A percentile compares a stretch with the other conserved stretches of the same genome.
Conservation (phyloP, 352 stramenopile genomes). For the Globisporangium cederbergense region DNA sequence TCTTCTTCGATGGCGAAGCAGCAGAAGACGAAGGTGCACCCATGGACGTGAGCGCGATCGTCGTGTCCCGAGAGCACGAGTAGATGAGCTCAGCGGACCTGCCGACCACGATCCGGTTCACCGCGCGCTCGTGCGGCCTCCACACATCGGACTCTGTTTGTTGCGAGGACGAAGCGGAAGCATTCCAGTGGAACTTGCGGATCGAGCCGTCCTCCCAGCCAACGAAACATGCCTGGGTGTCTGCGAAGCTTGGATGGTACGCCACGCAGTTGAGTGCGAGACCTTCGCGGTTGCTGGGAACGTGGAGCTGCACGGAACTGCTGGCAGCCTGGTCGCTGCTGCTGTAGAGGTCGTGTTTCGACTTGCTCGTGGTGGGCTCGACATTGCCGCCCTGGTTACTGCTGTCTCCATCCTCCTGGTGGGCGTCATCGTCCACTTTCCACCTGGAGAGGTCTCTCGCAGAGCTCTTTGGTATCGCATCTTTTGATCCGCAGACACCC, state of each 20-base stretch:
- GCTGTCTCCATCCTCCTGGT: background rate
- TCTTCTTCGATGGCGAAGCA: constrained; percentile 16
- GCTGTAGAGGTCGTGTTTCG: background rate
- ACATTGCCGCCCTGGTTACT: background rate
- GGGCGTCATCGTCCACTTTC: constrained; percentile 30
- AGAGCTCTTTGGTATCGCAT: constrained; percentile 12
- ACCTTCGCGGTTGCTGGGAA: background rate
- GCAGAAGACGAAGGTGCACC: background rate
- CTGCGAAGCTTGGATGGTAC: constrained; percentile 27
- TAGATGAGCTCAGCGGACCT: constrained; percentile 44
- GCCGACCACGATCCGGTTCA: constrained; percentile 61
- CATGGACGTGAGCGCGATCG: constrained; percentile 45
- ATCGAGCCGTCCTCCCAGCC: constrained; percentile 80
- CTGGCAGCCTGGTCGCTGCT: background rate
- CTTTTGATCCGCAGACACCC: constrained; percentile 46
- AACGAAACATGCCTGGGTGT: constrained; percentile 32
- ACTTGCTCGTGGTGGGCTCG: constrained; percentile 1
- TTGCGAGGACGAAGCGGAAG: background rate
- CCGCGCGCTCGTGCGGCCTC: constrained; percentile 46
- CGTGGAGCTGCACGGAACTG: background rate
- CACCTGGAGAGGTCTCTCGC: constrained; percentile 36
- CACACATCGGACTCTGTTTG: constrained; percentile 24
- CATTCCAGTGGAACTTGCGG: constrained; percentile 36
- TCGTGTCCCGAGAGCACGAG: constrained; percentile 76
- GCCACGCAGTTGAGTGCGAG: constrained; percentile 53